Conservation (phyloP, 2,329 filamentous ascomycete species). For the Apiospora aurea region DNA sequence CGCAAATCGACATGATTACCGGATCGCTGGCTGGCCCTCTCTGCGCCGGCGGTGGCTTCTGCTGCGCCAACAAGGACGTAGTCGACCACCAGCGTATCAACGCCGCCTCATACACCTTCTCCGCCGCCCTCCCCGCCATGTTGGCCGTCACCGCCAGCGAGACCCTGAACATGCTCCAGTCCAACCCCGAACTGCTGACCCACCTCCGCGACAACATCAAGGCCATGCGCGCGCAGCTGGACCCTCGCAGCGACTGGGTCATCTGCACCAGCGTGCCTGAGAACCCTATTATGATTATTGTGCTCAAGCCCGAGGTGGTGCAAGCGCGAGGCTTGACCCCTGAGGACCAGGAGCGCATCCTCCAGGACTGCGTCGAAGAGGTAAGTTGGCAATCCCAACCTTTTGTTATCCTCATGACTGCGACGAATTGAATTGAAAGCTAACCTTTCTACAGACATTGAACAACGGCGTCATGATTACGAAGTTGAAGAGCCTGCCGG, state of each 20-base stretch:
- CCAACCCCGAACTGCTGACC: conserved; percentile 80
- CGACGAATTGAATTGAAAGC: conserved; percentile 16
- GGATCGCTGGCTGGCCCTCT: conserved; percentile 90
- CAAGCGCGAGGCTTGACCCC: conserved; percentile 70
- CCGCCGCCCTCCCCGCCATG: conserved; percentile 91
- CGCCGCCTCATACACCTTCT: conserved; percentile 92
- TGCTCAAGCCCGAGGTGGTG: conserved; percentile 84
- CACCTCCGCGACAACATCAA: conserved; percentile 87
- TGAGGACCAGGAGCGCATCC: conserved; percentile 81
- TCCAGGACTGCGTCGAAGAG: conserved; percentile 97
- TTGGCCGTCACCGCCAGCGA: conserved; percentile 95
- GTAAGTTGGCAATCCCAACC: conserved; percentile 58
- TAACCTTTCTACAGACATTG: conserved; percentile 64
- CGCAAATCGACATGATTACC: conserved; percentile 95
- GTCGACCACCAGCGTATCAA: conserved; percentile 96
- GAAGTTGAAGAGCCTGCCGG: conserved; percentile 79
- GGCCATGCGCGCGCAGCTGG: conserved; percentile 84
- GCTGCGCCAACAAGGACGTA: conserved; percentile 88
- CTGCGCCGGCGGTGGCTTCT: conserved; percentile 94
- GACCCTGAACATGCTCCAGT: conserved; percentile 84
- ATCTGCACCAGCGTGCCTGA: conserved; percentile 80
- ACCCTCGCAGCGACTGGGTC: conserved; percentile 94
- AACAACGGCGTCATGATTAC: conserved; percentile 91
- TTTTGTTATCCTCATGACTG: neutral
- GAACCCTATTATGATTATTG: conserved; percentile 86